Conservation (phyloP, 1,284 basidiomycete species). For the Boletus sp. region DNA sequence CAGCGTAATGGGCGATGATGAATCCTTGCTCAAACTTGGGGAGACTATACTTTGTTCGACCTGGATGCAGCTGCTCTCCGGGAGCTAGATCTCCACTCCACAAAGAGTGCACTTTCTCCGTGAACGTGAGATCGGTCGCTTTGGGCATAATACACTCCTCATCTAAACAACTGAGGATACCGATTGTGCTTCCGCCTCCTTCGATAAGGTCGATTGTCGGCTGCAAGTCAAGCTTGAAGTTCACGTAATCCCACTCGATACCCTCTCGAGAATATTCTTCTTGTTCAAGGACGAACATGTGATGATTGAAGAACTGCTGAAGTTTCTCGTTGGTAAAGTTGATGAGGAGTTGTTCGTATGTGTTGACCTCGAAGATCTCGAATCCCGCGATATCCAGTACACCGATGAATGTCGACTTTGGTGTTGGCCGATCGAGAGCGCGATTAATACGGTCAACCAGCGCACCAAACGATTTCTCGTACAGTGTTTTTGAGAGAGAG, state of each 20-base stretch:
- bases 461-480: constrained; percentile 94
- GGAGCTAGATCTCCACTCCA: constrained; percentile 54
- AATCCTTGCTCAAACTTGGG: constrained; percentile 93
- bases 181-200: constrained; percentile 67
- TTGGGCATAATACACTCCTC: constrained; percentile 99
- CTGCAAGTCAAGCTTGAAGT: constrained; percentile 96
- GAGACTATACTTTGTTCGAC: constrained; percentile 80
- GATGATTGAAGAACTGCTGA: constrained; percentile 98
- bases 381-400: constrained; percentile 99
- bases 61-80: constrained; percentile 62
- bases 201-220: constrained; percentile 99
- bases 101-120: constrained; percentile 81
- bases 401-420: constrained; percentile 95
- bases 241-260: constrained; percentile 98
- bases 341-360: constrained; percentile 97
- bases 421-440: constrained; percentile 88
- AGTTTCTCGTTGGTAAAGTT: constrained; percentile 99
- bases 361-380: constrained; percentile 90
- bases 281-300: constrained; percentile 99
- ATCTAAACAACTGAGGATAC: constrained; percentile 91
- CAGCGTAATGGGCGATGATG: constrained; percentile 95
- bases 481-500: constrained; percentile 92
- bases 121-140: constrained; percentile 93
- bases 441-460: constrained; percentile 95
- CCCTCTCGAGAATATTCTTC: constrained; percentile 97